Conservation (phyloP, 129 eudicot species). For the Centella asiatica region DNA sequence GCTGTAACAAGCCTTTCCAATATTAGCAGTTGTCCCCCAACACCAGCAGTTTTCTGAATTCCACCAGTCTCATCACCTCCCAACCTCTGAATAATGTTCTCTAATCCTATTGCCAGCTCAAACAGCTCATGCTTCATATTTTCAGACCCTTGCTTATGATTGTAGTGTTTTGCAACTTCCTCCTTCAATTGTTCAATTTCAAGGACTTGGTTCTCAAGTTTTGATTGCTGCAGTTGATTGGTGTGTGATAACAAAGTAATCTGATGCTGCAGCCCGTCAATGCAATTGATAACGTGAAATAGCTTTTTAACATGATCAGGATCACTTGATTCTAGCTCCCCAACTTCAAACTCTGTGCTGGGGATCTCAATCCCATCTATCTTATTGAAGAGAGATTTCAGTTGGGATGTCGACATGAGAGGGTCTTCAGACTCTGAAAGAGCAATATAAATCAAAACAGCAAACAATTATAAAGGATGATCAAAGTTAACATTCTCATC, state of each 20-base stretch:
- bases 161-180: slow-evolving; percentile 31
- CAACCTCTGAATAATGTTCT: slow-evolving; percentile 47
- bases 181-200: slow-evolving; percentile 64
- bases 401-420: slow-evolving; percentile 48
- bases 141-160: slow-evolving; percentile 29
- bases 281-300: slow-evolving; percentile 49
- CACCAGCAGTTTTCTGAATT: slow-evolving; percentile 35
- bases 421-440: slow-evolving; percentile 50
- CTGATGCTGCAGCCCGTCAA: slow-evolving; percentile 39
- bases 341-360: slow-evolving; percentile 23
- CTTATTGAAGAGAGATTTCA: slow-evolving; percentile 43
- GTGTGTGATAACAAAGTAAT: slow-evolving; percentile 37
- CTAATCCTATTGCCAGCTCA: slow-evolving; percentile 44
- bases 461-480: too few species aligned
- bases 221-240: slow-evolving; percentile 42
- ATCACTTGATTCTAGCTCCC: slow-evolving; percentile 34
- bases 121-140: slow-evolving; percentile 31
- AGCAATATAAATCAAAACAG: slow-evolving; percentile 2
- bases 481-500: neutral
- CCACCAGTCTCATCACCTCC: slow-evolving; percentile 42
- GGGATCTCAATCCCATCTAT: slow-evolving; percentile 45
- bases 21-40: slow-evolving; percentile 34
- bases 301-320: slow-evolving; percentile 47
- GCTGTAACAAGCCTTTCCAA: slow-evolving; percentile 60
- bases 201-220: slow-evolving; percentile 37